Base-by-base conservation (phyloP, 2,329 filamentous ascomycete species). In the Lachnellula cervina region DNA sequence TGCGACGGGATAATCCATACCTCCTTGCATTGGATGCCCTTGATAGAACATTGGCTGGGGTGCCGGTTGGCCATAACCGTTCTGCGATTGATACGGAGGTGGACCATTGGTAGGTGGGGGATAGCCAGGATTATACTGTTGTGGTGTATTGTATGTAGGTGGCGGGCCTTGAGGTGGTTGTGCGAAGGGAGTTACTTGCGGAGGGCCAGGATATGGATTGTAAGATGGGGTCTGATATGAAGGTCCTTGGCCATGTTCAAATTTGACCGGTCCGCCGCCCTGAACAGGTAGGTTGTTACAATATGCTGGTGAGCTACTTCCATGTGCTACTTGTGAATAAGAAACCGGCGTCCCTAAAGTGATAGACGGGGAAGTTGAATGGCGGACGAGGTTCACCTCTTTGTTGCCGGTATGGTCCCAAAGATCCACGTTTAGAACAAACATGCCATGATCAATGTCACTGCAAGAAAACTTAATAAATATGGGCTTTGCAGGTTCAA, bases 291-390 rank as follows among this genome's bases (percentile, higher is more conserved):
- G 51, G 21, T 62, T 61, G 11, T 58, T 59, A 4, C 64, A 65
- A 60, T 60, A 72, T 57, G 60, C 63, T 59, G 62, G 49, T 49
- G 69, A 62, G 50, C 72, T 69, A 5, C 5, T 21, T 61, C 67
- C 70, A 53, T 72, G 66, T 25, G 57, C 51, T 3, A 76, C 77
- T 56, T 78, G 82, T 42, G 84, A 83, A 68, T 89, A 96, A 1
- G 90, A 90, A 6, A 87, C 88, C 4, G 87, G 86, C 8, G 87
- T 88, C 8, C 89, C 89, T 4, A 88, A 88, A 2, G 87, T 89
- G 65, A 96, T 96, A 14, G 89, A 90, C 1, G 90, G 89, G 3
- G 82, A 83, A 17, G 80, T 80, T 47, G 81, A 83, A 58, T 87
- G 83, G 55, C 83, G 78, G 52, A 89, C 85, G 19, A 88, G 76